Evolutionary conservation across 2,329 filamentous ascomycete species (phyloP).

Genomic region (Trichoderma sp.): DNA sequence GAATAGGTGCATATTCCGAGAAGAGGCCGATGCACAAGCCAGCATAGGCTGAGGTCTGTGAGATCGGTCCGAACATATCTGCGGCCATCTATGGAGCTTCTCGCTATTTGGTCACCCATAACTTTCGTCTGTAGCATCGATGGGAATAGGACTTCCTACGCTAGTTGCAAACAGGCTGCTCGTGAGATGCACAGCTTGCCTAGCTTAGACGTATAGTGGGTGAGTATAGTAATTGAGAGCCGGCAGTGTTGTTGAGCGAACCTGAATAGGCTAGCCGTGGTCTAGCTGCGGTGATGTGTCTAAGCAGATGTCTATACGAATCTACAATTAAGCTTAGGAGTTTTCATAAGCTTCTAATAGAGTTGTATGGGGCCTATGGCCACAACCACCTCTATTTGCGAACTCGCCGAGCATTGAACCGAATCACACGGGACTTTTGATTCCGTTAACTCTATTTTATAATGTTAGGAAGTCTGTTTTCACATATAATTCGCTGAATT

Average conservation of each 20-base stretch:
- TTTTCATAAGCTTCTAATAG: conserved; percentile 16
- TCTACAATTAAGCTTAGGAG: conserved; percentile 13
- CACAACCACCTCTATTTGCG: not conserved
- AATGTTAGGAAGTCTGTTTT: not conserved
- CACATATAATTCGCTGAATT: not conserved
- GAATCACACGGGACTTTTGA: not conserved
- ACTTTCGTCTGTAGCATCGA: not conserved
- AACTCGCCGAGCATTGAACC: conserved; percentile 18
- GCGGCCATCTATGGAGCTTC: not conserved
- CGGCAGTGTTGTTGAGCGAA: not conserved
- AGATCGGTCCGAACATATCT: conserved; percentile 10
- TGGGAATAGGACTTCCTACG: not conserved
- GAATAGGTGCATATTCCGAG: not conserved
- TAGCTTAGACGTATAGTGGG: not conserved
- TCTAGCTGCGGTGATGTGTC: not conserved
- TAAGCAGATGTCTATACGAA: not conserved
- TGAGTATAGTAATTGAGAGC: not conserved
- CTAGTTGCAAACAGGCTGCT: conserved; percentile 6
- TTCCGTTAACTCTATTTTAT: not conserved
- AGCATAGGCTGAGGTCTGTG: not conserved
- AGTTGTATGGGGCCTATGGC: not conserved
- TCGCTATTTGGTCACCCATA: not conserved
- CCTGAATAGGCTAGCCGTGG: not conserved
- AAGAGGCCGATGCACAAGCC: not conserved
- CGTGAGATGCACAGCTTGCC: not conserved